Percentiles rank a stretch among this genome's conserved stretches.
Conservation (phyloP, 441 rosid species). For the Euphorbia schlechtendalii region DNA sequence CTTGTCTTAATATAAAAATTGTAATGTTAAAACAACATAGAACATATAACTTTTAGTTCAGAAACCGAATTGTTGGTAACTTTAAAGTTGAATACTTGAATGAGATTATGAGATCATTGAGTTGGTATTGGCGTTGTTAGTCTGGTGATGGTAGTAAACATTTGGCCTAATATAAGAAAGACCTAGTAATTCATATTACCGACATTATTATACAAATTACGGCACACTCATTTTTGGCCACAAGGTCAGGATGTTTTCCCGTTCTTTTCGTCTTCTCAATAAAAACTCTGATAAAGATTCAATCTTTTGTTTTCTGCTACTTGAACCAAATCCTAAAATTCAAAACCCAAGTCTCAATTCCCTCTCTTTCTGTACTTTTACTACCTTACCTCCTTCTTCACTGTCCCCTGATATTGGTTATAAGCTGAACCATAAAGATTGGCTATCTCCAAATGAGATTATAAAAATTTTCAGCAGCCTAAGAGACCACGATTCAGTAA, state of each 20-base stretch:
- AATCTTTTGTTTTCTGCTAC: background rate
- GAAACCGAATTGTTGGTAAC: too few species aligned
- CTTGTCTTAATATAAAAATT: too few species aligned
- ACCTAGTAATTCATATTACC: too few species aligned
- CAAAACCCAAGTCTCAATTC: background rate
- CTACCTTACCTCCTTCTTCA: conserved; percentile 13
- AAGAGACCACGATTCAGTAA: conserved; percentile 39
- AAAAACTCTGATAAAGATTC: conserved; percentile 10
- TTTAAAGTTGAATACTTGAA: too few species aligned
- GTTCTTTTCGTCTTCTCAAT: conserved; percentile 18
- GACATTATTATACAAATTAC: too few species aligned
- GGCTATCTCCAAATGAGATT: conserved; percentile 64
- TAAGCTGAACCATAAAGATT: conserved; percentile 62
- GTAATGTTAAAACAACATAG: too few species aligned
- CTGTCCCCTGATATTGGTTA: conserved; percentile 11
- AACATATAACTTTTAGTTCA: too few species aligned
- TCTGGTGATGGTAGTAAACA: too few species aligned
- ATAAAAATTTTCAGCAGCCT: conserved; percentile 48
- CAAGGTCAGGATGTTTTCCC: conserved; percentile 23
- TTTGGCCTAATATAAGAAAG: too few species aligned
- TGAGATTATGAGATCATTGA: too few species aligned
- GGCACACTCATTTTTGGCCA: too few species aligned
- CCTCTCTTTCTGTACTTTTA: conserved; percentile 19
- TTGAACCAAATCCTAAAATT: background rate
- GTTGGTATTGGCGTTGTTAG: too few species aligned